Percentiles rank a stretch among this genome's conserved stretches.
These are phyloP conservation scores for Nicotiana tabacum DNA, from an alignment of 257 asterid species.

Conservation along the genomic window DNA sequence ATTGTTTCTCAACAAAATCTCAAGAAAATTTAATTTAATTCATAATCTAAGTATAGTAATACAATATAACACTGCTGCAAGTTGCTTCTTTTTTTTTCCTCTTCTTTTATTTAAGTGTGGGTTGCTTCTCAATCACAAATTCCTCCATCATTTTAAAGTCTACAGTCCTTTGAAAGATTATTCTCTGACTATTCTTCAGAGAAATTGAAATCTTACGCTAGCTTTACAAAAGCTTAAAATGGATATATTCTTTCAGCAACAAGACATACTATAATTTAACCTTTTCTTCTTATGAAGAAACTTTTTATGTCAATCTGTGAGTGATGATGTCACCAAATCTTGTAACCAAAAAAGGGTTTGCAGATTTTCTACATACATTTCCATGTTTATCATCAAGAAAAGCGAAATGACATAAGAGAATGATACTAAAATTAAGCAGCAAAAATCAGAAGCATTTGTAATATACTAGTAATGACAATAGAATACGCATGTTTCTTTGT, in stretches of 20 bases:
- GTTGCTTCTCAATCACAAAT: slow-evolving; percentile 19
- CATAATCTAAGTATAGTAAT: no score
- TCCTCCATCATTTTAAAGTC: neutral
- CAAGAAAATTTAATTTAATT: no score
- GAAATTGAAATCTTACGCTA: slow-evolving; percentile 1
- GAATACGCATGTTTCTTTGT: neutral
- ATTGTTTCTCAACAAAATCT: no score
- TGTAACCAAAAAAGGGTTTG: neutral
- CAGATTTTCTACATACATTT: neutral
- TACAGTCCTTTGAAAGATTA: neutral
- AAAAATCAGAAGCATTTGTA: no score
- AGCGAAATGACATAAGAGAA: neutral
- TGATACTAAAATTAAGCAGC: neutral
- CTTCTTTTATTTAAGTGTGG: neutral
- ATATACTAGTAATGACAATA: neutral
- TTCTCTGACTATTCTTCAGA: slow-evolving; percentile 21
- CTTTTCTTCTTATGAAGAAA: slow-evolving; percentile 6
- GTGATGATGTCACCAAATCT: neutral
- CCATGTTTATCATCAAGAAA: neutral
- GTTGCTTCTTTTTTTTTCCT: neutral
- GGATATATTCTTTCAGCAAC: slow-evolving; percentile 5
- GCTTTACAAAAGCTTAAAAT: slow-evolving; percentile 1
- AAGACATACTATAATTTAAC: neutral
- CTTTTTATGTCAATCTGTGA: neutral
- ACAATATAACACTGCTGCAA: neutral